Conservation (phyloP, 768 basidiomycete genomes). For the Phylloporus rhodoxanthus region DNA sequence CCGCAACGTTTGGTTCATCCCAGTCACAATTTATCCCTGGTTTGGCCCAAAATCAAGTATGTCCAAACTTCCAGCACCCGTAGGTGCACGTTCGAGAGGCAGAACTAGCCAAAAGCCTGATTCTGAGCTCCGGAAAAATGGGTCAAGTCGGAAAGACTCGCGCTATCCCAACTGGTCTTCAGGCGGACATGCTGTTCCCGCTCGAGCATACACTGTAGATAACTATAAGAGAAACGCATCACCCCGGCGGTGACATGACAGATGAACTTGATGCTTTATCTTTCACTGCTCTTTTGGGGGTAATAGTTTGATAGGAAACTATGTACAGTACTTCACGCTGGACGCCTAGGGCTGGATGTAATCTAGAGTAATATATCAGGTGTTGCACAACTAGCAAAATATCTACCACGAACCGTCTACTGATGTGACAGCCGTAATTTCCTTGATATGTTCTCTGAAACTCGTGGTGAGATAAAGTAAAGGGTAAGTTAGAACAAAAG, state of each 20-base stretch:
- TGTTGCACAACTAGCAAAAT: neutral
- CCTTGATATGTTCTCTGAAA: no score
- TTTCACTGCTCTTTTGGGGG: slow-evolving; percentile 3
- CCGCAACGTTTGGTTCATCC: slow-evolving; percentile 58
- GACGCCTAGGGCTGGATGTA: slow-evolving; percentile 6
- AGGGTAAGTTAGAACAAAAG: no score
- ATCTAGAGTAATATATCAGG: neutral
- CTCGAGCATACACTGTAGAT: slow-evolving; percentile 28
- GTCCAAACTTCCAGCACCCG: slow-evolving; percentile 40
- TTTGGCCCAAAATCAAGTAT: slow-evolving; percentile 41
- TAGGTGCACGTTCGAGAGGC: slow-evolving; percentile 34
- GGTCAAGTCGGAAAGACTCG: slow-evolving; percentile 17
- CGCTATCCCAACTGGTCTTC: slow-evolving; percentile 16
- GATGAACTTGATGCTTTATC: slow-evolving; percentile 7
- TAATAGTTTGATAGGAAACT: slow-evolving; percentile 5
- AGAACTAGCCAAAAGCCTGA: slow-evolving; percentile 28
- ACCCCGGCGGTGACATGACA: slow-evolving; percentile 42
- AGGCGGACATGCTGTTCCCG: slow-evolving; percentile 17
- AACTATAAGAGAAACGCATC: slow-evolving; percentile 39
- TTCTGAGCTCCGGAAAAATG: slow-evolving; percentile 18
- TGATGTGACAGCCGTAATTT: no score
- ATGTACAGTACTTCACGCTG: slow-evolving; percentile 15
- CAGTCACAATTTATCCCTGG: slow-evolving; percentile 70
- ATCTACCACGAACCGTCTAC: neutral
- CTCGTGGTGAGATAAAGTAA: no score